Conservation (phyloP, 2,329 filamentous ascomycete species). For the Botryotinia globosa region DNA sequence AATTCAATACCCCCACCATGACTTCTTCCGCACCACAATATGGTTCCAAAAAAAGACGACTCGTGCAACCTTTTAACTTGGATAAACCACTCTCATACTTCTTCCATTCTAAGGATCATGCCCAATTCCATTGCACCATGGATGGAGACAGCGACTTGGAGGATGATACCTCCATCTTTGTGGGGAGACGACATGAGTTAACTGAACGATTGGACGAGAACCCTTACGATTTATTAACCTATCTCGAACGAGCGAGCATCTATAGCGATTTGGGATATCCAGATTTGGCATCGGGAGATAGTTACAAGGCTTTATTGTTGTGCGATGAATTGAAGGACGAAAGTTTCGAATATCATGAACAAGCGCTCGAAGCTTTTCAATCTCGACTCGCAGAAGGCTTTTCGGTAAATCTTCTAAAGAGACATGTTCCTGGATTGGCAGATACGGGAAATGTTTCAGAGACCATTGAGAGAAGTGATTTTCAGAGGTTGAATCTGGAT, state of each 20-base stretch:
- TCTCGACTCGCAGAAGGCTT: constrained; percentile 30
- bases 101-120: constrained; percentile 16
- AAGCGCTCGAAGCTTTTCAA: constrained; percentile 48
- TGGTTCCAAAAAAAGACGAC: not conserved
- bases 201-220: constrained; percentile 52
- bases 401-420: constrained; percentile 45
- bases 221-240: constrained; percentile 62
- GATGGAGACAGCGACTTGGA: constrained; percentile 25
- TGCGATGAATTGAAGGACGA: constrained; percentile 78
- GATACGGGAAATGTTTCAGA: constrained; percentile 27
- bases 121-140: constrained; percentile 22
- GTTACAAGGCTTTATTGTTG: constrained; percentile 84
- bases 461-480: constrained; percentile 14
- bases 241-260: constrained; percentile 66
- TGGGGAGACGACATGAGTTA: constrained; percentile 54
- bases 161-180: constrained; percentile 40
- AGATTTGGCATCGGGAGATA: constrained; percentile 85
- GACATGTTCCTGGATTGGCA: constrained; percentile 16
- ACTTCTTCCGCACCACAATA: constrained; percentile 1
- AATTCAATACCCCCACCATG: not conserved
- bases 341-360: constrained; percentile 77
- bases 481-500: constrained; percentile 34
- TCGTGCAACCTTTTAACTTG: constrained; percentile 14
- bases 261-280: constrained; percentile 78
- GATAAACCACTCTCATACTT: constrained; percentile 5